Evolutionary conservation across 306 rosid genomes (phyloP), one percentile per base, ranked within the genome.

Genomic region (Ormosia emarginata): DNA sequence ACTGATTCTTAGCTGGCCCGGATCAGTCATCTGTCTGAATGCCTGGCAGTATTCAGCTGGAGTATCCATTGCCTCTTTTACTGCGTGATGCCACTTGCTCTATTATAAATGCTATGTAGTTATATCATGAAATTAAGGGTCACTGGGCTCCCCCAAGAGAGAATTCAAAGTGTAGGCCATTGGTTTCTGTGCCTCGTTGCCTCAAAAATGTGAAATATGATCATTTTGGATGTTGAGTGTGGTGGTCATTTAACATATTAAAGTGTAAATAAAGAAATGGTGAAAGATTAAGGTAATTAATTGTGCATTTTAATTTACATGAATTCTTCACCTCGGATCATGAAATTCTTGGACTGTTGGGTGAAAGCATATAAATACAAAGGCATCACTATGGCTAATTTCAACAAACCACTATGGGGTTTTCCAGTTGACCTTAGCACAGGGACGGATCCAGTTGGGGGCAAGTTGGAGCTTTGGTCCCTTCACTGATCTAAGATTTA

Each of bases 1-100:
- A 78, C 72, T 85, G 89, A 71, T 32, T 10, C 78, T 67, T 82
- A 82, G 75, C 85, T 84, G 87, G 80, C 80, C 43, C 4, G 39
- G 46, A 78, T 73, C 83, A 83, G 80, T 71, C 29, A 63, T 66
- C 33, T 74, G 87, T 74, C 84, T 74, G 67, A 72, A 47, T 74
- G 64, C 62, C 62, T 84, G 73, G 55, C 67, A 74, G 17, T 58
- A 47, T 58, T 58, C 29, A 33, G 55, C 18, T 47, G 71, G 71
- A 56, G 80, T 71, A 47, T 66, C 83, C 50, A 55, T 83, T 71
- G 39, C 67, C 73, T 70, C 79, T 77, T 77, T 83, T 77, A 83
- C 75, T 29, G 50, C 80, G 40, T 73, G 61, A 67, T 76, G 71
- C 70, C 67, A 68, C 52, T 70, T 61, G 7, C 8, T 69, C 15